Evolutionary conservation across 495 filamentous ascomycete genomes (phyloP).

Genomic region (Xylaria sp.): DNA sequence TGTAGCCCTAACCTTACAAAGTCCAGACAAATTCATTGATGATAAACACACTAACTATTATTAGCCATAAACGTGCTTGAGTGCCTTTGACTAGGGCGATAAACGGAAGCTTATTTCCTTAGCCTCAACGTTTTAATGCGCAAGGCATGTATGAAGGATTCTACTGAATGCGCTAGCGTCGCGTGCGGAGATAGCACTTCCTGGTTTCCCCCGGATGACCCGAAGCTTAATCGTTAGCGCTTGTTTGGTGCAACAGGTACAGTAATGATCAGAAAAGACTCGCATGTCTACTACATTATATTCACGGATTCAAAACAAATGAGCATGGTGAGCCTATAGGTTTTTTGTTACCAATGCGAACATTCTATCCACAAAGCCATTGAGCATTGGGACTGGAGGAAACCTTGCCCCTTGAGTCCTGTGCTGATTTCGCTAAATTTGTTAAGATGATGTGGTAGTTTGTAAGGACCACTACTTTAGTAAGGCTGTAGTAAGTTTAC

Average conservation of each 20-base stretch:
- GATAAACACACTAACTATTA: not conserved
- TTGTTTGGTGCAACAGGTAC: conserved; percentile 10
- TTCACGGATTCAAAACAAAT: not conserved
- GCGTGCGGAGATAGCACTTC: conserved; percentile 4
- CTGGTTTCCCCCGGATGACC: conserved; percentile 18
- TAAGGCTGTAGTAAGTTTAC: conserved; percentile 23
- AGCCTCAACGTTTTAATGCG: not conserved
- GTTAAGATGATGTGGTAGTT: not conserved
- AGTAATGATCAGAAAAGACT: conserved; percentile 17
- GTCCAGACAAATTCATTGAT: not conserved
- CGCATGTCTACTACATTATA: not conserved
- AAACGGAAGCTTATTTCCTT: conserved; percentile 2
- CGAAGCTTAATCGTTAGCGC: not conserved
- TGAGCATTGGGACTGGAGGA: not conserved
- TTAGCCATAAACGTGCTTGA: not conserved
- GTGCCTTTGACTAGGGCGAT: not conserved
- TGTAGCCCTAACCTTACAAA: not conserved
- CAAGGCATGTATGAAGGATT: conserved; percentile 4
- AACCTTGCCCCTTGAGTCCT: not conserved
- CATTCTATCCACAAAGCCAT: no score
- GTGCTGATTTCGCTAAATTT: not conserved
- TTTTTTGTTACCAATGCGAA: not conserved
- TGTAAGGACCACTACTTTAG: not conserved
- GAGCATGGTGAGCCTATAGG: not conserved
- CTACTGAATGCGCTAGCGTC: not conserved